These are phyloP conservation scores for Boeremia lycopersici DNA, from an alignment of 2,329 filamentous ascomycete species.

Conservation along the genomic window DNA sequence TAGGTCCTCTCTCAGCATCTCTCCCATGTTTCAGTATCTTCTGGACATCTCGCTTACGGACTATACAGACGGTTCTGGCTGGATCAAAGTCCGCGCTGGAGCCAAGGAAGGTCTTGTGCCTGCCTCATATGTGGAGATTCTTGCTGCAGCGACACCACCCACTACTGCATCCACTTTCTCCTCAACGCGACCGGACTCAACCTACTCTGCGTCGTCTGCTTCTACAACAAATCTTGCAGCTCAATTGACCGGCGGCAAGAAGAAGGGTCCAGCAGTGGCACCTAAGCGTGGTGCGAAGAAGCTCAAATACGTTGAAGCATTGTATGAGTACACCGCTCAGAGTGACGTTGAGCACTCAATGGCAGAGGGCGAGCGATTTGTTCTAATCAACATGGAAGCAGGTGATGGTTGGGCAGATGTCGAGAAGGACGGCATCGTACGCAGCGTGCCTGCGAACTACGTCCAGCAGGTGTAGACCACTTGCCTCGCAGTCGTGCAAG, in stretches of 20 bases:
- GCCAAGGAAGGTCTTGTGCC: slow-evolving; percentile 85
- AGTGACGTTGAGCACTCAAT: slow-evolving; percentile 89
- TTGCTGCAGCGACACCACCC: slow-evolving; percentile 49
- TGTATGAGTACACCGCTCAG: slow-evolving; percentile 90
- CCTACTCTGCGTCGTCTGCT: slow-evolving; percentile 77
- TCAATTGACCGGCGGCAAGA: slow-evolving; percentile 61
- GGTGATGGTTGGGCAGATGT: slow-evolving; percentile 98
- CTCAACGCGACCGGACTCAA: slow-evolving; percentile 59
- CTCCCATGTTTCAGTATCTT: slow-evolving; percentile 22
- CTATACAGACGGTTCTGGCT: slow-evolving; percentile 80
- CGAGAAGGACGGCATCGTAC: slow-evolving; percentile 83
- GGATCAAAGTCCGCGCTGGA: slow-evolving; percentile 81
- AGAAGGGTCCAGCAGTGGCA: slow-evolving; percentile 90
- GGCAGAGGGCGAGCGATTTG: slow-evolving; percentile 87
- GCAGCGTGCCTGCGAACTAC: slow-evolving; percentile 93
- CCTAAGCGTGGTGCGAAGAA: slow-evolving; percentile 92
- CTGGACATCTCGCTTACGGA: slow-evolving; percentile 27
- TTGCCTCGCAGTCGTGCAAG: slow-evolving; percentile 21
- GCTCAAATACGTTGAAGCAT: slow-evolving; percentile 86
- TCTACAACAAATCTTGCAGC: slow-evolving; percentile 62
- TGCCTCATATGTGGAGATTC: slow-evolving; percentile 78
- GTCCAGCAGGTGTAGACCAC: slow-evolving; percentile 70
- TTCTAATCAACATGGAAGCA: slow-evolving; percentile 83
- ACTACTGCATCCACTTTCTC: slow-evolving; percentile 37
- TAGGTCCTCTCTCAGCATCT: slow-evolving; percentile 56